phyloP scores from a whole-genome alignment of 2,329 filamentous ascomycete species.

The Scedosporium minutisporum region DNA sequence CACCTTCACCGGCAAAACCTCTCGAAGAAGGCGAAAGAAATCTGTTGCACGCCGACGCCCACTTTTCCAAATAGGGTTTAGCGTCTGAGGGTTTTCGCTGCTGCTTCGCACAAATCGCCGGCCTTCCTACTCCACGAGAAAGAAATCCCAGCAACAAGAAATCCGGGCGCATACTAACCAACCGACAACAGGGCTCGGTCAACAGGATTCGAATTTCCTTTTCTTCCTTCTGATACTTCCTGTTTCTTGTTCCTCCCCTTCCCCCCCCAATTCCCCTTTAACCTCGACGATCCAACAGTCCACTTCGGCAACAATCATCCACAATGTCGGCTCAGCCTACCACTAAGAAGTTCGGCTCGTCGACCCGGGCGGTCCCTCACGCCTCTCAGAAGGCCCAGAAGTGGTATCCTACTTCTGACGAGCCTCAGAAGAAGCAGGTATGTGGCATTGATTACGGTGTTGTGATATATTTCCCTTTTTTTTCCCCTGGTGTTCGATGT shows the following conservation, averaged over 20 bases:
- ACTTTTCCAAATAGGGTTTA: slow-evolving; percentile 20
- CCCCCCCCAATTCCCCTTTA: slow-evolving; percentile 21
- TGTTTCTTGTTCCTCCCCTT: slow-evolving; percentile 16
- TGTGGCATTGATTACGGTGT: slow-evolving; percentile 33
- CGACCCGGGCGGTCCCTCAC: slow-evolving; percentile 83
- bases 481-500: not conserved
- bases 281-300: slow-evolving; percentile 13
- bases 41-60: not conserved
- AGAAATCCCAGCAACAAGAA: slow-evolving; percentile 5
- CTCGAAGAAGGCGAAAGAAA: not conserved
- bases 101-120: slow-evolving; percentile 26
- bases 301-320: slow-evolving; percentile 9
- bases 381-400: slow-evolving; percentile 89
- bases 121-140: slow-evolving; percentile 5
- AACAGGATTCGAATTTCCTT: slow-evolving; percentile 8
- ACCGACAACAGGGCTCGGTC: slow-evolving; percentile 2
- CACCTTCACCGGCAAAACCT: not conserved
- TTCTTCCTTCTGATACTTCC: slow-evolving; percentile 5
- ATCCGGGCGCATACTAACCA: slow-evolving; percentile 6
- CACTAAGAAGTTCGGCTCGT: slow-evolving; percentile 97
- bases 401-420: slow-evolving; percentile 97
- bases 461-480: not conserved
- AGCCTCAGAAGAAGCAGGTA: slow-evolving; percentile 86
- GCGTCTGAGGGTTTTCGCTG: slow-evolving; percentile 29
- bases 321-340: slow-evolving; percentile 63